A percentile compares a stretch with the other conserved stretches of the same genome.
Evolutionary conservation across 176 grass and related monocot genomes (phyloP).

Genomic region (Coix lacrymajobi): DNA sequence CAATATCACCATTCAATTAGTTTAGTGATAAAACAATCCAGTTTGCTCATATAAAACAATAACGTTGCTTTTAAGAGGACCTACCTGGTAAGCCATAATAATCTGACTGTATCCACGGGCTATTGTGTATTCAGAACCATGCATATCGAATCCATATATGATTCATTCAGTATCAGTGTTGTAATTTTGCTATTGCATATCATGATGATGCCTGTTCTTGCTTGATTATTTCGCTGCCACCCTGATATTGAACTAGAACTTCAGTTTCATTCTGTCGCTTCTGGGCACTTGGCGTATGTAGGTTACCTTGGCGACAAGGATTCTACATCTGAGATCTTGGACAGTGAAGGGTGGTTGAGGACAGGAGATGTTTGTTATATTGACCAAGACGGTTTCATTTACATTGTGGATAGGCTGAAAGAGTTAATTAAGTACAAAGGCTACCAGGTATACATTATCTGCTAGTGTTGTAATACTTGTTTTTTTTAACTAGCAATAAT

Average conservation of each 20-base stretch:
- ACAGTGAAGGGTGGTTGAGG: conserved; percentile 52
- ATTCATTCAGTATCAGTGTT: background rate
- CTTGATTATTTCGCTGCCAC: background rate
- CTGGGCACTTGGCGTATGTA: background rate
- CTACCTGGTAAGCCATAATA: too few relatives aligned
- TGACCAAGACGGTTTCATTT: conserved; percentile 43
- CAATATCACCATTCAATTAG: background rate
- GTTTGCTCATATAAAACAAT: background rate
- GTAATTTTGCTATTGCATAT: background rate
- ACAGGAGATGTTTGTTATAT: conserved; percentile 52
- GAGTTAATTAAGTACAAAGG: conserved; percentile 63
- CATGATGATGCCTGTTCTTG: background rate
- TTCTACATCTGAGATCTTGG: conserved; percentile 30
- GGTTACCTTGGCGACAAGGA: conserved; percentile 47
- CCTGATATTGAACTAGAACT: background rate
- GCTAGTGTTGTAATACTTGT: background rate
- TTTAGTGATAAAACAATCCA: background rate
- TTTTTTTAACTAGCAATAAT: background rate
- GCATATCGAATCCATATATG: too few relatives aligned
- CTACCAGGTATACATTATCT: conserved; percentile 58
- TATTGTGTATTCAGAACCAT: background rate
- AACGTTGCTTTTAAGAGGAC: background rate
- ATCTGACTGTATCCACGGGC: background rate
- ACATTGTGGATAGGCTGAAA: conserved; percentile 40
- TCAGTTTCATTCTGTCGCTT: background rate